Evolutionary conservation across 805 yeast species (phyloP).

Genomic region (Zygoascus biomembranicola): DNA sequence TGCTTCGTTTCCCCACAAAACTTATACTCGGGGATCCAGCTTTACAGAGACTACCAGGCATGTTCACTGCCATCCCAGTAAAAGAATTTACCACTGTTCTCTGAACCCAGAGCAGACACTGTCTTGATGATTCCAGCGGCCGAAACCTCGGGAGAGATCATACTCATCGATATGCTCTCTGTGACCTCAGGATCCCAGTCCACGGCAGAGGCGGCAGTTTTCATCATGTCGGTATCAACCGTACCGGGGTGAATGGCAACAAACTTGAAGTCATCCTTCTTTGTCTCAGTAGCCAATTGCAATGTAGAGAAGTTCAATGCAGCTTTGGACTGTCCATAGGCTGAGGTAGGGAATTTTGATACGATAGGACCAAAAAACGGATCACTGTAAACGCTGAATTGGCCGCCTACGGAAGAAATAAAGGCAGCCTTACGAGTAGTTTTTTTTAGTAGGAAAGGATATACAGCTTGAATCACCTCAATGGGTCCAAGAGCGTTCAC

Average conservation of each 20-base stretch:
- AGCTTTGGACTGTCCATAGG: conserved; percentile 34
- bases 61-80: conserved; percentile 9
- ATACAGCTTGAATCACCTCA: conserved; percentile 14
- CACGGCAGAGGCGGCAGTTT: neutral
- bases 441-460: conserved; percentile 20
- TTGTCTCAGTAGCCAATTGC: conserved; percentile 24
- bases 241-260: conserved; percentile 34
- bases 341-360: conserved; percentile 16
- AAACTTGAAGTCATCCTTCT: conserved; percentile 23
- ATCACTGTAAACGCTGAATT: conserved; percentile 8
- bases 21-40: no score
- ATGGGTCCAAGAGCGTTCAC: conserved; percentile 25
- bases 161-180: conserved; percentile 4
- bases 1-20: no score
- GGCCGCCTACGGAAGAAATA: conserved; percentile 24
- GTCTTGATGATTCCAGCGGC: conserved; percentile 18
- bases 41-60: conserved; percentile 8
- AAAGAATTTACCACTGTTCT: conserved; percentile 21
- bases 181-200: conserved; percentile 1
- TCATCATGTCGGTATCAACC: conserved; percentile 31
- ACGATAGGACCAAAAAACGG: no score
- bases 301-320: conserved; percentile 30
- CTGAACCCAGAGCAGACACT: conserved; percentile 17
- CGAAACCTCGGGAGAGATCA: conserved; percentile 20
- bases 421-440: conserved; percentile 23